These are phyloP conservation scores for Aspergillus pseudoglaucus DNA, from an alignment of 2,329 filamentous ascomycete genomes.

Conservation along the genomic window DNA sequence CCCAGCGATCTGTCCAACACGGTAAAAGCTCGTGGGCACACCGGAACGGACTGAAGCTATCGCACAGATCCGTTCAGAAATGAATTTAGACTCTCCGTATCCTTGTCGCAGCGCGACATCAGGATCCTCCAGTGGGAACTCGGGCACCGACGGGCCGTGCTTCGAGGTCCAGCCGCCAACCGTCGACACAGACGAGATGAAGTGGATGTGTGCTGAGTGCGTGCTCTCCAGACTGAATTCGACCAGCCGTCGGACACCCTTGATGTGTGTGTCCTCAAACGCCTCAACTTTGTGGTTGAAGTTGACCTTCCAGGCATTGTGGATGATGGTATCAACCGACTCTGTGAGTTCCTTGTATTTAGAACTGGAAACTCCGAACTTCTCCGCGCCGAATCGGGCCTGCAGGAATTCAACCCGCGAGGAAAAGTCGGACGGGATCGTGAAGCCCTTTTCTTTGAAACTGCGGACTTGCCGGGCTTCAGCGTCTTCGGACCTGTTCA, in stretches of 20 bases:
- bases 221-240: constrained; percentile 18
- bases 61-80: constrained; percentile 42
- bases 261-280: constrained; percentile 28
- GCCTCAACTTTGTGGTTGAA: constrained; percentile 29
- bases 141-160: constrained; percentile 21
- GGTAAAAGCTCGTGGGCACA: constrained; percentile 19
- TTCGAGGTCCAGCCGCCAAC: constrained; percentile 16
- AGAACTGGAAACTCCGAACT: not conserved
- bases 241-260: constrained; percentile 22
- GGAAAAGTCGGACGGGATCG: too few species aligned
- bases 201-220: constrained; percentile 20
- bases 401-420: too few species aligned
- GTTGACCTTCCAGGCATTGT: constrained; percentile 35
- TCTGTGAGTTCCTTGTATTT: constrained; percentile 19
- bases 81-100: constrained; percentile 31
- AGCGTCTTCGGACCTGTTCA: too few species aligned
- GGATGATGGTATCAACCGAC: constrained; percentile 23
- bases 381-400: too few species aligned
- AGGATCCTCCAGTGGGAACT: constrained; percentile 16
- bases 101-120: constrained; percentile 28
- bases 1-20: constrained; percentile 33
- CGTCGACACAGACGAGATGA: constrained; percentile 25
- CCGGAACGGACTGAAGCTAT: constrained; percentile 17
- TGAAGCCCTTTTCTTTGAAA: too few species aligned
- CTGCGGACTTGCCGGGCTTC: too few species aligned